A percentile compares a stretch with the other conserved stretches of the same genome.
These are phyloP conservation scores for Lomentospora prolificans DNA, from an alignment of 2,329 filamentous ascomycete species.

Conservation along the genomic window DNA sequence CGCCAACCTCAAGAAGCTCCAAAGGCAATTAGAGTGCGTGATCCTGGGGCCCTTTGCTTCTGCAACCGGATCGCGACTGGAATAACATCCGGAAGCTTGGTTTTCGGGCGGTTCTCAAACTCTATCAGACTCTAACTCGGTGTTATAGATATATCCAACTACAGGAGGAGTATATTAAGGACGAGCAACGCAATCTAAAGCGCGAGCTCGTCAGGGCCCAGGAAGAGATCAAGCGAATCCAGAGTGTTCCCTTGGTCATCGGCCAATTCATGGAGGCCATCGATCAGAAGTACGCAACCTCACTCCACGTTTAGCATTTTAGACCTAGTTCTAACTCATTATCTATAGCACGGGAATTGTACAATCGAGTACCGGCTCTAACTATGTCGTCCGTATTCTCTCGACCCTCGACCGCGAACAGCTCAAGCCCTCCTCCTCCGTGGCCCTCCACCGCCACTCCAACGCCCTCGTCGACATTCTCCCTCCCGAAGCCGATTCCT, in stretches of 20 bases:
- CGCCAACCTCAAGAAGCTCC: constrained; percentile 88
- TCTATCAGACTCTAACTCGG: constrained; percentile 1
- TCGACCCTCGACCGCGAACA: constrained; percentile 97
- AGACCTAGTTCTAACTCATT: background rate
- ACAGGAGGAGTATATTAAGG: constrained; percentile 99
- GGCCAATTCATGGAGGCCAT: constrained; percentile 99
- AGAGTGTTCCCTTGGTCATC: constrained; percentile 95
- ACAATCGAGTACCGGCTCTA: constrained; percentile 94
- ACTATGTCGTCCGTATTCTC: constrained; percentile 97
- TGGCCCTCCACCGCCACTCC: constrained; percentile 94
- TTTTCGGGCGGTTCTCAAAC: background rate
- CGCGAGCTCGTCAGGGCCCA: constrained; percentile 93
- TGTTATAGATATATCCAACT: constrained; percentile 73
- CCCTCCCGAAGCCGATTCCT: constrained; percentile 96
- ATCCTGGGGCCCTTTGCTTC: constrained; percentile 5
- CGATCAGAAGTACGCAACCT: constrained; percentile 75
- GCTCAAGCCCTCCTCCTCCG: constrained; percentile 94
- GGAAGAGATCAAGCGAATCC: constrained; percentile 98
- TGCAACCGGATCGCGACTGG: too few species aligned
- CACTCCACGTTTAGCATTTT: constrained; percentile 8
- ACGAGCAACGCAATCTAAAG: constrained; percentile 97
- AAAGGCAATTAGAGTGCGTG: constrained; percentile 84
- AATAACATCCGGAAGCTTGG: too few species aligned
- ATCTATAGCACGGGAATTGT: constrained; percentile 83
- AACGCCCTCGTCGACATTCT: constrained; percentile 98